Percentiles rank a stretch among this genome's conserved stretches.
Evolutionary conservation across 441 rosid species (phyloP).

Genomic region (Brassica hybrid): DNA sequence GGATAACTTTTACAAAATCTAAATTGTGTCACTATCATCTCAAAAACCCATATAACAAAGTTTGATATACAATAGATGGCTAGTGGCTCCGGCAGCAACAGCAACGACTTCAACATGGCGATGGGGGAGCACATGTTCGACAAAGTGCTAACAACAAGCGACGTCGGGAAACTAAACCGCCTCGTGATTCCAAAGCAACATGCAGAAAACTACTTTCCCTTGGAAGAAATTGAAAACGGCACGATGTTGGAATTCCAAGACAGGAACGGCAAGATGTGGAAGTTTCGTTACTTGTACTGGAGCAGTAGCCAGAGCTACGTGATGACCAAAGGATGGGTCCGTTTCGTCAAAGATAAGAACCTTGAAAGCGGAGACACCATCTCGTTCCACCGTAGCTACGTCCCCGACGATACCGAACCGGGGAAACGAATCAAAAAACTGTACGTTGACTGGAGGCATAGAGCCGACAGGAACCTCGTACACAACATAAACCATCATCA

Average conservation of each 20-base stretch:
- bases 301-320: slow-evolving; percentile 97
- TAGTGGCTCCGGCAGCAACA: slow-evolving; percentile 4
- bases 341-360: slow-evolving; percentile 90
- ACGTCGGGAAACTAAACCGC: slow-evolving; percentile 92
- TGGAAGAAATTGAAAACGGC: slow-evolving; percentile 62
- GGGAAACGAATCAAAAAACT: slow-evolving; percentile 51
- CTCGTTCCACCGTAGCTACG: slow-evolving; percentile 73
- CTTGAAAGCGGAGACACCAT: slow-evolving; percentile 81
- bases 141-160: slow-evolving; percentile 78
- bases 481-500: slow-evolving; percentile 30
- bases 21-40: slow-evolving; percentile 20
- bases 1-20: slow-evolving; percentile 17
- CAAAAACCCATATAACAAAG: slow-evolving; percentile 1
- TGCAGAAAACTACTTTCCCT: slow-evolving; percentile 90
- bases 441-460: slow-evolving; percentile 82
- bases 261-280: slow-evolving; percentile 77
- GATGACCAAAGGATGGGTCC: slow-evolving; percentile 98
- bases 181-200: slow-evolving; percentile 94
- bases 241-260: slow-evolving; percentile 83
- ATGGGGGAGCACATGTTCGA: slow-evolving; percentile 68
- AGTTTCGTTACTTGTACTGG: slow-evolving; percentile 95
- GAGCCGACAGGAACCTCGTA: slow-evolving; percentile 56
- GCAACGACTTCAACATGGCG: slow-evolving; percentile 22
- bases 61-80: slow-evolving; percentile 15
- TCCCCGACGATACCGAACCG: slow-evolving; percentile 35